phyloP scores from a whole-genome alignment of 192 early-diverging fungal species.

The Spinellus fusiger region DNA sequence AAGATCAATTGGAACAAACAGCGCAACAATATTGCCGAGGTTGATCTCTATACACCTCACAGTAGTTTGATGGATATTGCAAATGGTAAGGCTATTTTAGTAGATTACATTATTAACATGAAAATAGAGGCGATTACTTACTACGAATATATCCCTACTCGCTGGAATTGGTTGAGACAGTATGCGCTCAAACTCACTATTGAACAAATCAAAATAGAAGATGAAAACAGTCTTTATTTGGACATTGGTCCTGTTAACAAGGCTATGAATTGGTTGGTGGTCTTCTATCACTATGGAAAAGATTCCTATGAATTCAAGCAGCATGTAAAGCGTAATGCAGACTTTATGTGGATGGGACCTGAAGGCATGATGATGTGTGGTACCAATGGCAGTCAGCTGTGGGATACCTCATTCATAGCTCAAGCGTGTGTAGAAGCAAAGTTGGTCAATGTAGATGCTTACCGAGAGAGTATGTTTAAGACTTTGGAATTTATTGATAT shows the following conservation, averaged over 20 bases:
- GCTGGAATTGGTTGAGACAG: conserved; percentile 46
- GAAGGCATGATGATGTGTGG: conserved; percentile 94
- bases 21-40: conserved; percentile 74
- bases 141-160: conserved; percentile 68
- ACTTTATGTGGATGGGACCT: conserved; percentile 89
- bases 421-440: conserved; percentile 81
- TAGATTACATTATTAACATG: not conserved
- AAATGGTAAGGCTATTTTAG: conserved; percentile 46
- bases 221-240: conserved; percentile 82
- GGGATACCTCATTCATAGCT: conserved; percentile 87
- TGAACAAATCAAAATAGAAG: conserved; percentile 81
- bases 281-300: conserved; percentile 79
- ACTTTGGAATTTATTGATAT: conserved; percentile 83
- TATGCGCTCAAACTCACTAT: conserved; percentile 70
- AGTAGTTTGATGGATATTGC: conserved; percentile 66
- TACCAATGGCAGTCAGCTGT: conserved; percentile 95
- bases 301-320: conserved; percentile 74
- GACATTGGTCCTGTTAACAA: conserved; percentile 97
- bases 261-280: conserved; percentile 83
- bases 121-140: conserved; percentile 42
- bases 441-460: conserved; percentile 64
- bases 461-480: conserved; percentile 58
- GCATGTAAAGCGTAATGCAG: conserved; percentile 65
- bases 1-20: conserved; percentile 76
- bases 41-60: conserved; percentile 84